Conservation (phyloP, 2,329 filamentous ascomycete genomes). For the Xylariaceae sp. region DNA sequence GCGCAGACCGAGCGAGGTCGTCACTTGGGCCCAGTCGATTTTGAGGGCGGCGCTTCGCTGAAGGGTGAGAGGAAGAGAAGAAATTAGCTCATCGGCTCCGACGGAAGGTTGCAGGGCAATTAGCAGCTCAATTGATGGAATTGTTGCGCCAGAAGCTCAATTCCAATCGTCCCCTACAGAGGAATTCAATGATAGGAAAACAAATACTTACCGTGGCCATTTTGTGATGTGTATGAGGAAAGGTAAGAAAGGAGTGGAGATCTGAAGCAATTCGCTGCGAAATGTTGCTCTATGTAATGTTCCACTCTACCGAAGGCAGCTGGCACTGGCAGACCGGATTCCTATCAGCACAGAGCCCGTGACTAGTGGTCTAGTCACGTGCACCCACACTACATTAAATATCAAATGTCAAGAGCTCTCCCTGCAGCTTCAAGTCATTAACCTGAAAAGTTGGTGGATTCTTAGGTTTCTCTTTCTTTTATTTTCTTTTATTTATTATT, state of each 20-base stretch:
- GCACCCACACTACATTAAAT: not conserved
- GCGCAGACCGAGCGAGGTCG: conserved; percentile 90
- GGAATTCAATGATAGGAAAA: conserved; percentile 14
- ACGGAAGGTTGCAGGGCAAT: conserved; percentile 23
- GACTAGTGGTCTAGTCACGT: conserved; percentile 33
- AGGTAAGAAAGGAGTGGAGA: conserved; percentile 49
- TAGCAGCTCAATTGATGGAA: conserved; percentile 32
- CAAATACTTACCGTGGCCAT: conserved; percentile 71
- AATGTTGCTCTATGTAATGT: conserved; percentile 42
- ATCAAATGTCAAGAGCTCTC: not conserved
- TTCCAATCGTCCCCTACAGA: conserved; percentile 14
- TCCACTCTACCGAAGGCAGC: conserved; percentile 48
- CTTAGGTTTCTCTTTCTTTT: too few species aligned
- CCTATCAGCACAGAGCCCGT: conserved; percentile 12
- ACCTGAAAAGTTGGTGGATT: too few species aligned
- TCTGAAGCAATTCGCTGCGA: conserved; percentile 48
- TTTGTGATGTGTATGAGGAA: conserved; percentile 53
- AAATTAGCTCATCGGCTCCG: conserved; percentile 57
- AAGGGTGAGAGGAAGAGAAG: conserved; percentile 37
- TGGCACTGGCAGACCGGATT: conserved; percentile 3
- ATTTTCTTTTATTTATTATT: too few species aligned
- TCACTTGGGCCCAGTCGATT: conserved; percentile 98
- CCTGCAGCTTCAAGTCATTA: not conserved
- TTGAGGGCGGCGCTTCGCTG: conserved; percentile 98
- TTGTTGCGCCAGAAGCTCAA: not conserved